A percentile compares a stretch with the other conserved stretches of the same genome.
phyloP scores from a whole-genome alignment of 164 flowering plant species.

The Liriodendron chinense region DNA sequence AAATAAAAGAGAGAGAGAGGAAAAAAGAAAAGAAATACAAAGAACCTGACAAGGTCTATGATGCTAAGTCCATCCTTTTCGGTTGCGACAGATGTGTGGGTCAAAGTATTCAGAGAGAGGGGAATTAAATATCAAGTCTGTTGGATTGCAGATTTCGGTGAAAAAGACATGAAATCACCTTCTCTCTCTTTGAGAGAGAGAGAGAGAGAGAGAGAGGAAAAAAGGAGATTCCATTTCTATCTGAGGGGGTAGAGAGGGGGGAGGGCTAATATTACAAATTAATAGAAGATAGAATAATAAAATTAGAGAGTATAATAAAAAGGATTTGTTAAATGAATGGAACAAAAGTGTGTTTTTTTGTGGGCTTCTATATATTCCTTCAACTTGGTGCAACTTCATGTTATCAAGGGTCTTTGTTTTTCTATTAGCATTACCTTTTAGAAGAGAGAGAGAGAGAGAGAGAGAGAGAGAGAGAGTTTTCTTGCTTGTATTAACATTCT shows the following conservation, averaged over 20 bases:
- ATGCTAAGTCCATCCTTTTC: slow-evolving; percentile 42
- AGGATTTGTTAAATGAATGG: neutral
- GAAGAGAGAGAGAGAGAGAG: slow-evolving; percentile 2
- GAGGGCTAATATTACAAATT: slow-evolving; percentile 3
- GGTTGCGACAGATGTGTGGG: slow-evolving; percentile 49
- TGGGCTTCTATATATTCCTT: slow-evolving; percentile 22
- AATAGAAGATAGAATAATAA: neutral
- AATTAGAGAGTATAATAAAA: neutral
- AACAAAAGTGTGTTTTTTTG: neutral
- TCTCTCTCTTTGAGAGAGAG: slow-evolving; percentile 7
- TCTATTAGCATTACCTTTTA: slow-evolving; percentile 9
- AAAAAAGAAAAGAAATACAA: slow-evolving; percentile 12
- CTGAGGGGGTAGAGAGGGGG: slow-evolving; percentile 18
- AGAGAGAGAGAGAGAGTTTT: neutral
- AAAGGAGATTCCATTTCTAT: slow-evolving; percentile 30
- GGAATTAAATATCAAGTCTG: slow-evolving; percentile 25
- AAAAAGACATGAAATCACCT: slow-evolving; percentile 38
- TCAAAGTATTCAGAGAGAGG: slow-evolving; percentile 37
- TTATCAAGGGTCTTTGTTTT: slow-evolving; percentile 25
- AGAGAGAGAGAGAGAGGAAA: slow-evolving; percentile 2
- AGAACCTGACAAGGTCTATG: slow-evolving; percentile 52
- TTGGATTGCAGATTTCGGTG: slow-evolving; percentile 52
- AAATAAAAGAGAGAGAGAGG: neutral
- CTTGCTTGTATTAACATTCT: too few relatives aligned
- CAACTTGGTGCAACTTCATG: slow-evolving; percentile 36